Percentiles rank a stretch among this genome's conserved stretches.
Conservation (phyloP, 2,329 filamentous ascomycete genomes). For the Chaetomium sp. region DNA sequence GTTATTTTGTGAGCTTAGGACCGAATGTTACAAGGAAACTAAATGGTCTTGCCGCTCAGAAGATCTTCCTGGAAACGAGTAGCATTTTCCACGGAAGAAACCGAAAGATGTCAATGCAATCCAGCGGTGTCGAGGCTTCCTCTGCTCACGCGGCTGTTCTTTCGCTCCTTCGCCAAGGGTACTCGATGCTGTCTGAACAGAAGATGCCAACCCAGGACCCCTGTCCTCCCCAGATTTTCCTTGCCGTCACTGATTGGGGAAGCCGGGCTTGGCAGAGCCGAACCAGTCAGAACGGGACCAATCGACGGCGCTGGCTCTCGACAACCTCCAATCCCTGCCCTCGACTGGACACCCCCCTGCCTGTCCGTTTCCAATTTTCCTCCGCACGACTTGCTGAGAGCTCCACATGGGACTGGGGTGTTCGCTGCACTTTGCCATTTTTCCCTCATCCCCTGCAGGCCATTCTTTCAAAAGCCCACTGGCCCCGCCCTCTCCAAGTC, state of each 20-base stretch:
- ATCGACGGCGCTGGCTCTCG: constrained; percentile 8
- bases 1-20: too few species aligned
- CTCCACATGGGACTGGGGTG: not conserved
- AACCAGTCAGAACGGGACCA: constrained; percentile 8
- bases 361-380: constrained; percentile 19
- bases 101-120: too few species aligned
- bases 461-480: constrained; percentile 16
- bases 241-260: constrained; percentile 12
- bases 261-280: constrained; percentile 7
- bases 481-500: constrained; percentile 16
- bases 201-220: constrained; percentile 5
- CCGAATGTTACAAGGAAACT: too few species aligned
- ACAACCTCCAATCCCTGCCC: constrained; percentile 9
- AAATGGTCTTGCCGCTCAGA: too few species aligned
- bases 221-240: constrained; percentile 23
- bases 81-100: too few species aligned
- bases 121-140: too few species aligned
- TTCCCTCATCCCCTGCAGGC: constrained; percentile 18
- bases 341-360: constrained; percentile 8
- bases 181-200: not conserved
- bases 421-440: constrained; percentile 11
- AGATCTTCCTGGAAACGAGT: too few species aligned
- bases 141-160: not conserved
- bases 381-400: constrained; percentile 13
- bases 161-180: not conserved